Percentiles rank a stretch among this genome's conserved stretches.
Evolutionary conservation across 148 eudicot species (phyloP).

Genomic region (Rhododendron molle): DNA sequence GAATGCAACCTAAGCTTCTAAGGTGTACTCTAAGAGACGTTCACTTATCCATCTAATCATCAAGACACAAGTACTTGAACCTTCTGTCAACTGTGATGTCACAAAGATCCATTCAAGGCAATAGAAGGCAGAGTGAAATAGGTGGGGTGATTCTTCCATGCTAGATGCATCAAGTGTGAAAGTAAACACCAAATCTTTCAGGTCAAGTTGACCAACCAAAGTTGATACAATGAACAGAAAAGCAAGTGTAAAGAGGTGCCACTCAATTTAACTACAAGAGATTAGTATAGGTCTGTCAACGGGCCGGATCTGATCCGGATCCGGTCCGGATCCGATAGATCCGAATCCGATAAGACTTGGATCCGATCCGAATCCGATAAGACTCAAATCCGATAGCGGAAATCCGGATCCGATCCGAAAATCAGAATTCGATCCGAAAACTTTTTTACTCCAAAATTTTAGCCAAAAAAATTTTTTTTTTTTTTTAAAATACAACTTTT

Average conservation of each 20-base stretch:
- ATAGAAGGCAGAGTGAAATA: neutral
- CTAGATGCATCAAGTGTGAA: neutral
- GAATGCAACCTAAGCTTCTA: neutral
- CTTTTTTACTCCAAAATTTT: no score
- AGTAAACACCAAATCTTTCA: neutral
- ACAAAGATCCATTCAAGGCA: neutral
- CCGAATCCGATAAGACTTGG: no score
- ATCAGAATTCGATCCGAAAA: no score
- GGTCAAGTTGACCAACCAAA: neutral
- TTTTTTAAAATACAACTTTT: no score
- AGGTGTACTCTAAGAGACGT: neutral
- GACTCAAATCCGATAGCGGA: no score
- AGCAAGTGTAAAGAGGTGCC: neutral
- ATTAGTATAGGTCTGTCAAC: no score
- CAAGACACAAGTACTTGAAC: neutral
- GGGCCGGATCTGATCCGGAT: no score
- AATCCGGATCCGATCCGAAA: no score
- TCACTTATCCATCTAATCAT: neutral
- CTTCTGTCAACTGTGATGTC: neutral
- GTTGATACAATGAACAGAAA: neutral
- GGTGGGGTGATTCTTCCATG: slow-evolving; percentile 1
- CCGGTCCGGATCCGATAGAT: no score
- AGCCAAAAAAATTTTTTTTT: no score
- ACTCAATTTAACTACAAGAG: neutral
- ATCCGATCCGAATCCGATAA: no score